Evolutionary conservation across 768 basidiomycete species (phyloP).

Genomic region (Kondoa subrosea): DNA sequence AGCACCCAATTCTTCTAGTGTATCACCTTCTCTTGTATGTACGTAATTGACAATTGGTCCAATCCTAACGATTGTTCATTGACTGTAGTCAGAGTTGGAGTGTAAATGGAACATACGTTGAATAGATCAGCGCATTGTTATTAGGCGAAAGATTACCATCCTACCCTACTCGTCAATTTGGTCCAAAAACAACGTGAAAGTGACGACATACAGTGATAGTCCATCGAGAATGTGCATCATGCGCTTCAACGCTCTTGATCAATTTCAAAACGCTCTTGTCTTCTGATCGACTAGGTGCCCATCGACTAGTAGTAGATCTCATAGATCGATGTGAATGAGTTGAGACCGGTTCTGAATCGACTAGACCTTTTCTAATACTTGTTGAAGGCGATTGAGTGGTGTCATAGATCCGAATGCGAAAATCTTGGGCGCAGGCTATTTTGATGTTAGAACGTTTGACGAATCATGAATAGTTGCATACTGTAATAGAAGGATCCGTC

Average conservation of each 20-base stretch:
- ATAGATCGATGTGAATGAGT: no score
- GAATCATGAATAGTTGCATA: background rate
- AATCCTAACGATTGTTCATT: conserved; percentile 12
- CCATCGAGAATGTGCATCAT: conserved; percentile 6
- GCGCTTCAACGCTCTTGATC: conserved; percentile 34
- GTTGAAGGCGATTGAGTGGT: conserved; percentile 39
- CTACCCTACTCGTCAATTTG: background rate
- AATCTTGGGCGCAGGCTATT: conserved; percentile 41
- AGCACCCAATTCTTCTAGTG: conserved; percentile 75
- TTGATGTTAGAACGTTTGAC: background rate
- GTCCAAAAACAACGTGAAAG: background rate
- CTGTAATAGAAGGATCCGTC: conserved; percentile 68
- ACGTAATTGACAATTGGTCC: conserved; percentile 31
- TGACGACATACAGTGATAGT: conserved; percentile 1
- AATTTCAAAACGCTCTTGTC: conserved; percentile 38
- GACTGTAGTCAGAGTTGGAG: no score
- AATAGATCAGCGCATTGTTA: conserved; percentile 16
- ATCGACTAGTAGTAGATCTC: no score
- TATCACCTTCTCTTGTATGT: conserved; percentile 46
- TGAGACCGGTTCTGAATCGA: no score
- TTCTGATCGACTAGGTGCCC: no score
- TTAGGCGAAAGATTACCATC: conserved; percentile 16
- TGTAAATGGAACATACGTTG: background rate
- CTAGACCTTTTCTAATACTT: background rate
- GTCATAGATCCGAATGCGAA: conserved; percentile 73